Percentiles rank a stretch among this genome's conserved stretches.
phyloP scores from a whole-genome alignment of 345 rosid species.

The Eucalyptus virginea region DNA sequence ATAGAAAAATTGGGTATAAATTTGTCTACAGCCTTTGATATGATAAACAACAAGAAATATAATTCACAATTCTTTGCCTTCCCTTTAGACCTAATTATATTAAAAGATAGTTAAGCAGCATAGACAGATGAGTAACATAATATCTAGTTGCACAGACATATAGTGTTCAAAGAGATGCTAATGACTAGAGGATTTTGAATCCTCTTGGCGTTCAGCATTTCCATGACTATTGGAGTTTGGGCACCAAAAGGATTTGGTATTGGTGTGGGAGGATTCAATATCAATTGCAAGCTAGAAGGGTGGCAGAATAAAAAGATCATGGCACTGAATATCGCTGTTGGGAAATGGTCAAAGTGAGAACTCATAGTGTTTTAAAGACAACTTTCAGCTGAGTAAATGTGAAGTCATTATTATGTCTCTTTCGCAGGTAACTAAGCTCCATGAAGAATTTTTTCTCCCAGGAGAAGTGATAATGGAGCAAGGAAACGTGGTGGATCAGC shows the following conservation, averaged over 20 bases:
- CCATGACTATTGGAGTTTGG: neutral
- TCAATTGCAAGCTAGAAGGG: neutral
- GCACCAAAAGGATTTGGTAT: neutral
- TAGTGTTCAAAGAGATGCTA: neutral
- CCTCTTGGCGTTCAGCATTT: neutral
- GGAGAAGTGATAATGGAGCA: slow-evolving; percentile 94
- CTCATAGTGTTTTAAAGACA: neutral
- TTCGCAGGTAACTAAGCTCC: slow-evolving; percentile 61
- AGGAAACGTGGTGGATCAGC: slow-evolving; percentile 83
- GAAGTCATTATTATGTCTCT: neutral
- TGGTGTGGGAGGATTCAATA: neutral
- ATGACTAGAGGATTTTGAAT: neutral
- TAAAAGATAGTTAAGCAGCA: neutral
- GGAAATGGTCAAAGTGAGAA: neutral
- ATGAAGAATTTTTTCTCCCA: slow-evolving; percentile 95
- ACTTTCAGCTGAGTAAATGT: neutral
- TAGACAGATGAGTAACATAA: neutral
- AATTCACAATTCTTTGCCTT: neutral
- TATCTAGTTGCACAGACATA: neutral
- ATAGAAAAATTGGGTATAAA: neutral
- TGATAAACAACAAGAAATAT: neutral
- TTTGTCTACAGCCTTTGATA: neutral
- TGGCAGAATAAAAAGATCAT: neutral
- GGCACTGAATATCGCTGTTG: neutral
- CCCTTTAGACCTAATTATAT: neutral